These are phyloP conservation scores for Meredithiella fracta DNA, from an alignment of 2,329 filamentous ascomycete genomes.

Conservation along the genomic window DNA sequence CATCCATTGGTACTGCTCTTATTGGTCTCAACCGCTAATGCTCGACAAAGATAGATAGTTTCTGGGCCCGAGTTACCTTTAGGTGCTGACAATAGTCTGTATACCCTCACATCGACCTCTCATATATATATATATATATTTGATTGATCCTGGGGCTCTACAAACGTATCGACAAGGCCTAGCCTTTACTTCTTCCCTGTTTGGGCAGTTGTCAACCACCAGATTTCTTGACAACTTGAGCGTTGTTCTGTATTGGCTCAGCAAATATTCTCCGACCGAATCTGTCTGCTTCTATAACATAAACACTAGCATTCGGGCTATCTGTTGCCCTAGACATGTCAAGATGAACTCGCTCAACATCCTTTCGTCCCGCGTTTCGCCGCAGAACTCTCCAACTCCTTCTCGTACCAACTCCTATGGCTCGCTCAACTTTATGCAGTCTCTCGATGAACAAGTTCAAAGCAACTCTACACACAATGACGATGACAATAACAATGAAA, in stretches of 20 bases:
- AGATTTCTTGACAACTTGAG: background rate
- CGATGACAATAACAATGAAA: constrained; percentile 16
- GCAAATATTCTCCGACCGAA: background rate
- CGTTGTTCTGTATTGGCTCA: background rate
- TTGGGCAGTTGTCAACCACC: background rate
- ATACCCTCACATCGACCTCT: no score
- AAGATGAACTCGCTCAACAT: constrained; percentile 97
- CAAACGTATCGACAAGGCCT: background rate
- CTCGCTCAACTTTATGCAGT: constrained; percentile 30
- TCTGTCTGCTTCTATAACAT: background rate
- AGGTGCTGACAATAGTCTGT: no score
- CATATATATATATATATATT: no score
- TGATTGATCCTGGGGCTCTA: background rate
- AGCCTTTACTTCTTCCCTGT: background rate
- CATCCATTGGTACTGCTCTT: no score
- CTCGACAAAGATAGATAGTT: no score
- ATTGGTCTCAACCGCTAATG: no score
- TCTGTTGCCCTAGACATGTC: constrained; percentile 36
- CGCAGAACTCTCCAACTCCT: constrained; percentile 37
- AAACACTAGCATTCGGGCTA: constrained; percentile 15
- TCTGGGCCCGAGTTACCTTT: no score
- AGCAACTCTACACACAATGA: constrained; percentile 24
- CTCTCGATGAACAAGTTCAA: constrained; percentile 16
- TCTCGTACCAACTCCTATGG: constrained; percentile 46
- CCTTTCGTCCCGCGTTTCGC: constrained; percentile 67